These are phyloP conservation scores for Phytophthora fragariaefolia DNA, from an alignment of 352 stramenopile genomes.

Conservation along the genomic window DNA sequence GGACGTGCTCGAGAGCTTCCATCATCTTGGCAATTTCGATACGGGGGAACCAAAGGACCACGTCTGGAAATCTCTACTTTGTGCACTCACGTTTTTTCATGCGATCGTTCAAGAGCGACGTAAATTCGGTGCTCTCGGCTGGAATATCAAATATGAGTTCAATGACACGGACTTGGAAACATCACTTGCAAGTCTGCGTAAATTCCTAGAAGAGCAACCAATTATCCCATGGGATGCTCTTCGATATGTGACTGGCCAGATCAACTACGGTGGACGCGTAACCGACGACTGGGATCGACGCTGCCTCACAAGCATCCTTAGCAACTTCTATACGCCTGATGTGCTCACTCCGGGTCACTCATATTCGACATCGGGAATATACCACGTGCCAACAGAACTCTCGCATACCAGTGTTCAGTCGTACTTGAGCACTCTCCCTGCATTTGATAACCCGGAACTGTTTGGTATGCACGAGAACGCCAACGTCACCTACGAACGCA, in stretches of 20 bases:
- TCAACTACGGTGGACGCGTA: conserved; percentile 96
- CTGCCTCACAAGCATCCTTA: conserved; percentile 93
- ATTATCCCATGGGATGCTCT: conserved; percentile 94
- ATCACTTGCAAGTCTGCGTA: conserved; percentile 87
- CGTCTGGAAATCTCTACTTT: conserved; percentile 92
- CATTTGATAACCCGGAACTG: conserved; percentile 92
- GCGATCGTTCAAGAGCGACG: conserved; percentile 94
- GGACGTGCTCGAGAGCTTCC: conserved; percentile 70
- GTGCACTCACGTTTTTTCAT: conserved; percentile 94
- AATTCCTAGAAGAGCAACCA: conserved; percentile 93
- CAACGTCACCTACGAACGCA: conserved; percentile 94
- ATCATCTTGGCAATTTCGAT: conserved; percentile 60
- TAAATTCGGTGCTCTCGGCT: conserved; percentile 95
- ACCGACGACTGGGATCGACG: conserved; percentile 96
- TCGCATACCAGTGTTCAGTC: conserved; percentile 59
- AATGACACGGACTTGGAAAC: conserved; percentile 96
- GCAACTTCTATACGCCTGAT: conserved; percentile 90
- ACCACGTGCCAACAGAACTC: conserved; percentile 79
- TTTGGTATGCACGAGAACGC: conserved; percentile 98
- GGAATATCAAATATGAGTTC: conserved; percentile 97
- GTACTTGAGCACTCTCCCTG: conserved; percentile 88
- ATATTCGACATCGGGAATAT: conserved; percentile 91
- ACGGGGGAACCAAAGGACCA: conserved; percentile 63
- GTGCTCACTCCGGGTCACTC: conserved; percentile 79
- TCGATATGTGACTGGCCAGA: conserved; percentile 94